Conservation (phyloP, 257 asterid genomes). For the Primulina tabacum region DNA sequence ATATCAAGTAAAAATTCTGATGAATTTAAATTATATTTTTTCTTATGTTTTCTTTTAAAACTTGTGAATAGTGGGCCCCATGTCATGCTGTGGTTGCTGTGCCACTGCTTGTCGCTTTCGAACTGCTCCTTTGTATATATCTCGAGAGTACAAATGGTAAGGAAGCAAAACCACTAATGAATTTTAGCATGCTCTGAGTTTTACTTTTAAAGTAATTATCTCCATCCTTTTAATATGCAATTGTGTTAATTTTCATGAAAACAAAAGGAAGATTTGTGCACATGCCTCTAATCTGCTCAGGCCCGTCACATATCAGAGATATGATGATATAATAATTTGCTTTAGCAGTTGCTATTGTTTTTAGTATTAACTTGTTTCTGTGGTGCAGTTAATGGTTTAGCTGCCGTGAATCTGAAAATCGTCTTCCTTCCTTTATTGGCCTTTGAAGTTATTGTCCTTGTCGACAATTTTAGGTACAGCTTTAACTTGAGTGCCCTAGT, state of each 20-base stretch:
- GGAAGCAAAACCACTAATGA: conserved; percentile 36
- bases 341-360: conserved; percentile 19
- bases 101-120: conserved; percentile 92
- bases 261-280: not conserved
- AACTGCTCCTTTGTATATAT: conserved; percentile 93
- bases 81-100: conserved; percentile 95
- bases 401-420: conserved; percentile 71
- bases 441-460: conserved; percentile 63
- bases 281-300: conserved; percentile 19
- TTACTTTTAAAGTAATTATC: conserved; percentile 15
- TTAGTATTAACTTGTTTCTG: conserved; percentile 23
- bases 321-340: conserved; percentile 17
- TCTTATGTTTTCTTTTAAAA: conserved; percentile 14
- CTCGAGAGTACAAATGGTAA: conserved; percentile 83
- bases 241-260: conserved; percentile 13
- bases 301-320: conserved; percentile 14
- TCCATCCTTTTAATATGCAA: conserved; percentile 3
- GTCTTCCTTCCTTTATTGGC: conserved; percentile 95
- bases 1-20: conserved; percentile 14
- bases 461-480: conserved; percentile 85
- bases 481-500: conserved; percentile 19
- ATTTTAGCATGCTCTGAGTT: conserved; percentile 10
- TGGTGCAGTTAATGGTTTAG: conserved; percentile 59
- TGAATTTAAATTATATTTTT: conserved; percentile 18
- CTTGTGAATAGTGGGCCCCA: conserved; percentile 90